Conservation (phyloP, 1,139 yeast species). For the Suhomyces maxii region DNA sequence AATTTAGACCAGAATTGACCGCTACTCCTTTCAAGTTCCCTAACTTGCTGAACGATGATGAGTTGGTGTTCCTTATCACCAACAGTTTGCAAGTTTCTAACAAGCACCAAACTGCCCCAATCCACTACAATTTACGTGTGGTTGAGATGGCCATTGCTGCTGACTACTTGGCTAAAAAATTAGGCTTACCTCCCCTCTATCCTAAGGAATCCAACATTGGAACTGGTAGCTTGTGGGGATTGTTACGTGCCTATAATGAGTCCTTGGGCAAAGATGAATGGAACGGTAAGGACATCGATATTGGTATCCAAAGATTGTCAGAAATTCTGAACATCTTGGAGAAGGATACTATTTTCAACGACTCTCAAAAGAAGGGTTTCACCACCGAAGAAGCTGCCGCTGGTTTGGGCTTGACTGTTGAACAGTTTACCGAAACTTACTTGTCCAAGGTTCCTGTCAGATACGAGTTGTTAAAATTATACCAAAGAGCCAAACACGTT, state of each 20-base stretch:
- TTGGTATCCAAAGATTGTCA: conserved; percentile 41
- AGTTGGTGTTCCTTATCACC: conserved; percentile 58
- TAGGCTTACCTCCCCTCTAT: conserved; percentile 35
- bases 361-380: conserved; percentile 45
- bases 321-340: conserved; percentile 47
- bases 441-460: conserved; percentile 58
- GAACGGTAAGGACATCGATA: conserved; percentile 50
- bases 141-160: conserved; percentile 70
- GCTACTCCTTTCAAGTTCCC: conserved; percentile 64
- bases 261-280: conserved; percentile 36
- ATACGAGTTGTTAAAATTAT: conserved; percentile 54
- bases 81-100: conserved; percentile 64
- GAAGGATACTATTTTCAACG: conserved; percentile 25
- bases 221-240: conserved; percentile 67
- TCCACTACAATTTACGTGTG: conserved; percentile 66
- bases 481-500: conserved; percentile 63
- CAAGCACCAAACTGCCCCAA: conserved; percentile 70
- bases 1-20: conserved; percentile 58
- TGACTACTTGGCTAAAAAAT: conserved; percentile 51
- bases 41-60: conserved; percentile 30
- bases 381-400: conserved; percentile 51
- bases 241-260: conserved; percentile 53
- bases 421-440: conserved; percentile 46
- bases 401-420: conserved; percentile 41
- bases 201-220: conserved; percentile 55